These are phyloP conservation scores for Podospora fimiseda DNA, from an alignment of 495 filamentous ascomycete species.

Conservation along the genomic window DNA sequence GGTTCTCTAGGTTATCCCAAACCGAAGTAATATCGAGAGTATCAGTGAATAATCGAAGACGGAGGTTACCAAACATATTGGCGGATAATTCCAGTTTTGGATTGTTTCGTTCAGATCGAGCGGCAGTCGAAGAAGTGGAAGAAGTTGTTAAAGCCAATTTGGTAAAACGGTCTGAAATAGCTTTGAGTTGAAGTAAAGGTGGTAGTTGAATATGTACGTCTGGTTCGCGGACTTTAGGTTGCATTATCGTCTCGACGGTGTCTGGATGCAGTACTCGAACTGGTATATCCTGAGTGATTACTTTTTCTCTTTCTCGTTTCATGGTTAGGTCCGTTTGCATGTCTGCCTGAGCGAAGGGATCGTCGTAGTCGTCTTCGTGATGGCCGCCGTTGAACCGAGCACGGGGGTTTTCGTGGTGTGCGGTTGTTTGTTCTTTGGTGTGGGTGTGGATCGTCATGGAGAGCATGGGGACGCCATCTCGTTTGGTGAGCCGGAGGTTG, in stretches of 20 bases:
- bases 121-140: slow-evolving; percentile 10
- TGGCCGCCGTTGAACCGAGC: slow-evolving; percentile 15
- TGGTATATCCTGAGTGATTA: slow-evolving; percentile 95
- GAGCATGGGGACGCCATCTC: slow-evolving; percentile 75
- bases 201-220: slow-evolving; percentile 92
- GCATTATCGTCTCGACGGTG: slow-evolving; percentile 77
- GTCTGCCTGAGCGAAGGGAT: slow-evolving; percentile 29
- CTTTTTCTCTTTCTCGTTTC: slow-evolving; percentile 64
- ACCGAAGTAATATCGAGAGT: slow-evolving; percentile 70
- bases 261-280: slow-evolving; percentile 75
- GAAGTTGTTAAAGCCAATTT: slow-evolving; percentile 53
- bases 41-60: slow-evolving; percentile 69
- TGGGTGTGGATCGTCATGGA: slow-evolving; percentile 76
- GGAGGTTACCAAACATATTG: slow-evolving; percentile 84
- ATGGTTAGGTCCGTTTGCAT: slow-evolving; percentile 41
- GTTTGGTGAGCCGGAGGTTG: slow-evolving; percentile 85
- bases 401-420: slow-evolving; percentile 21
- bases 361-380: slow-evolving; percentile 25
- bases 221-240: slow-evolving; percentile 83
- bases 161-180: slow-evolving; percentile 89
- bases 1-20: slow-evolving; percentile 80
- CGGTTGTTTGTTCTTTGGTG: slow-evolving; percentile 31
- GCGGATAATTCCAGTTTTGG: slow-evolving; percentile 76
- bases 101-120: slow-evolving; percentile 16
- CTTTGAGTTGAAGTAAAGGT: slow-evolving; percentile 73